Conservation (phyloP, 805 yeast genomes). For the Spathaspora girioi region DNA sequence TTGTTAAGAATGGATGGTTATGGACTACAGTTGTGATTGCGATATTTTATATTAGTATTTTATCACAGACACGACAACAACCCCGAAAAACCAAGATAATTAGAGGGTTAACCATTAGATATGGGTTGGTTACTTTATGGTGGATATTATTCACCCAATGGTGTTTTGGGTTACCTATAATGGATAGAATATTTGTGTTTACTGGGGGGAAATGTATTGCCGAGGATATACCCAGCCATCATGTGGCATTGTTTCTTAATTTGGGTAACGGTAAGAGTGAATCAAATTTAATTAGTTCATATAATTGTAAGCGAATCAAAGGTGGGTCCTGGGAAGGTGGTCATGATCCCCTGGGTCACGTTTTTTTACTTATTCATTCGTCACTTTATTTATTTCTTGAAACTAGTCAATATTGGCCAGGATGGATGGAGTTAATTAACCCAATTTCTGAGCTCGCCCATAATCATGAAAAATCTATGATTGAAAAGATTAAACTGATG, state of each 20-base stretch:
- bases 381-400: slow-evolving; percentile 67
- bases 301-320: slow-evolving; percentile 41
- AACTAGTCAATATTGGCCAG: slow-evolving; percentile 36
- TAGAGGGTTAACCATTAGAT: slow-evolving; percentile 35
- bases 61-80: slow-evolving; percentile 7
- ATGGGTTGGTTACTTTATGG: slow-evolving; percentile 60
- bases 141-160: slow-evolving; percentile 88
- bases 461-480: background rate
- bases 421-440: slow-evolving; percentile 17
- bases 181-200: slow-evolving; percentile 76
- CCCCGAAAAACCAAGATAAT: slow-evolving; percentile 6
- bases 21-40: slow-evolving; percentile 59
- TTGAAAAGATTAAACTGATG: background rate
- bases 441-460: background rate
- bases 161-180: slow-evolving; percentile 79
- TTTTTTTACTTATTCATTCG: slow-evolving; percentile 69
- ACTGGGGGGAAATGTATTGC: slow-evolving; percentile 80
- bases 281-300: slow-evolving; percentile 21
- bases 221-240: slow-evolving; percentile 12
- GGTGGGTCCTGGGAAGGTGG: slow-evolving; percentile 72
- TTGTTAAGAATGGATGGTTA: slow-evolving; percentile 90
- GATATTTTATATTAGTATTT: slow-evolving; percentile 16
- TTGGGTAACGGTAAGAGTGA: background rate
- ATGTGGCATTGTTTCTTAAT: slow-evolving; percentile 3
- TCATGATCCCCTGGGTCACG: slow-evolving; percentile 95